These are phyloP conservation scores for Ormosia semicastrata DNA, from an alignment of 306 rosid species.

Conservation along the genomic window DNA sequence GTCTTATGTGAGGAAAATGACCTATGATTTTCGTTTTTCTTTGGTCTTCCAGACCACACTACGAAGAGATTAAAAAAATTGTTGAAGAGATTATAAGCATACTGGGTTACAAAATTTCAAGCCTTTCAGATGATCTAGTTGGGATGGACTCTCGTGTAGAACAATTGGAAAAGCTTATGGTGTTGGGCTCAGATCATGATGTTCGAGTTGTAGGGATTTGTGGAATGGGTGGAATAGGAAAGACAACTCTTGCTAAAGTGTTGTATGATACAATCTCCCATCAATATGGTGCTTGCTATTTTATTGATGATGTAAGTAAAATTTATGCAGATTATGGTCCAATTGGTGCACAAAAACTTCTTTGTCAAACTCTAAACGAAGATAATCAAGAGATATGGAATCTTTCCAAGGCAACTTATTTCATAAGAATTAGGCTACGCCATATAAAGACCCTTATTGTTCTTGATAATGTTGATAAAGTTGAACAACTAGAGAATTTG, in stretches of 20 bases:
- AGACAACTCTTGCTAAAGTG: neutral
- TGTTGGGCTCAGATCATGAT: neutral
- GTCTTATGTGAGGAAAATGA: too few relatives aligned
- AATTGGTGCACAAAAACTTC: neutral
- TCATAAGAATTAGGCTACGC: neutral
- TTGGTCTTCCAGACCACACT: neutral
- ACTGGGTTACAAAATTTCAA: neutral
- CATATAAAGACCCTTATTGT: neutral
- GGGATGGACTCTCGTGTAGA: slow-evolving; percentile 11
- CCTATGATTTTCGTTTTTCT: too few relatives aligned
- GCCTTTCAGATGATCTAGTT: neutral
- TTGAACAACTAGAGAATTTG: neutral
- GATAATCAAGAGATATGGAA: neutral
- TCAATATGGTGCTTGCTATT: neutral
- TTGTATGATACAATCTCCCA: neutral
- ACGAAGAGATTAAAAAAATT: neutral
- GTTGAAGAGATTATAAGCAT: neutral
- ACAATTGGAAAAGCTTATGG: neutral
- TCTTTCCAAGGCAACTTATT: neutral
- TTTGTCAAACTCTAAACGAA: neutral
- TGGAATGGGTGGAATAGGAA: slow-evolving; percentile 29
- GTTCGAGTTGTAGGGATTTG: neutral
- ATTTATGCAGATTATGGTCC: neutral
- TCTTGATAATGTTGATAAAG: neutral
- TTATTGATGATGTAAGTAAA: neutral